A percentile compares a stretch with the other conserved stretches of the same genome.
Conservation (phyloP, 768 basidiomycete genomes). For the Fibroporia radiculosa region DNA sequence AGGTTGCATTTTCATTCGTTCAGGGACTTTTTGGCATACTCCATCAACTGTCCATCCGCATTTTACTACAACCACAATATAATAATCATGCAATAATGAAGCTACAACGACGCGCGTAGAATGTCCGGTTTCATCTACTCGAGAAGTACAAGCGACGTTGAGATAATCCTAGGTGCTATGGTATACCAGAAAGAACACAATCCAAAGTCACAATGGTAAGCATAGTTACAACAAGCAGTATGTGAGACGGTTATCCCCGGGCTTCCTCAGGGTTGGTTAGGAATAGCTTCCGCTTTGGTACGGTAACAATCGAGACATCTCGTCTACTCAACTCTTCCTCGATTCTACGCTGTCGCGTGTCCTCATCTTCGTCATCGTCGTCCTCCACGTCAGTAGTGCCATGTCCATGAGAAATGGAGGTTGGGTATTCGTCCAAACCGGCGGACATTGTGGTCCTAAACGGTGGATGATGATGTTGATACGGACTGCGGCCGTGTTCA, state of each 20-base stretch:
- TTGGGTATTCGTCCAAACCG: constrained; percentile 33
- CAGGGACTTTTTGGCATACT: neutral
- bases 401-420: constrained; percentile 30
- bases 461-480: constrained; percentile 60
- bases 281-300: constrained; percentile 68
- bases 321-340: constrained; percentile 78
- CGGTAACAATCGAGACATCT: constrained; percentile 73
- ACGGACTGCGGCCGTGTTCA: constrained; percentile 41
- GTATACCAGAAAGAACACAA: neutral
- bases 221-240: constrained; percentile 12
- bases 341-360: constrained; percentile 62
- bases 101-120: constrained; percentile 14
- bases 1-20: neutral
- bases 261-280: constrained; percentile 52
- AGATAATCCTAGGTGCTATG: constrained; percentile 8
- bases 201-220: constrained; percentile 3
- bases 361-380: constrained; percentile 71
- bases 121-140: constrained; percentile 5
- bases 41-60: neutral
- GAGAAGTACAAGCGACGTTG: constrained; percentile 3
- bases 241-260: constrained; percentile 2
- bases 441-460: constrained; percentile 32
- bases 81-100: constrained; percentile 9
- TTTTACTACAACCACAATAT: constrained; percentile 5
- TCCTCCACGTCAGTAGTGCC: constrained; percentile 47